Base-by-base conservation (phyloP, 345 rosid species). In the Rhizophora mangle region DNA sequence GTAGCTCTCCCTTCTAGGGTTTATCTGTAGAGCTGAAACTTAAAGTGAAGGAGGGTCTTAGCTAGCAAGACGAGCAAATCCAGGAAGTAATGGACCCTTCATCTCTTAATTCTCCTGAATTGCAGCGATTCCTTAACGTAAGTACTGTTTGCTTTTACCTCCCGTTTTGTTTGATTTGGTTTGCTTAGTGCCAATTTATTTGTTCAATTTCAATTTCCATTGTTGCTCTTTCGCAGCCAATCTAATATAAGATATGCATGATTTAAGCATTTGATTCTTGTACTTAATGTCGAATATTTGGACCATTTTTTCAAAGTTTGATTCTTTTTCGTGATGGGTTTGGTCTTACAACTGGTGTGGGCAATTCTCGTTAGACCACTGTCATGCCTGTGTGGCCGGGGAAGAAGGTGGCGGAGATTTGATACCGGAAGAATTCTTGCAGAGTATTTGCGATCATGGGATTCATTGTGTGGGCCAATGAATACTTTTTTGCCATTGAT, bases 111-210 rank as follows among this genome's bases (percentile, higher is more conserved):
- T 82, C 84, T 19, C 73, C 86, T 36, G 89, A 88, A 79, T 36
- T 91, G 81, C 81, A 88, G 73, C 86, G 77, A 36, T 82, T 89
- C 46, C 82, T 91, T 64, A 77, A 32, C 30, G 97, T 91, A 81
- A 73, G 88, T 20, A 1, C 9, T 49, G 11, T 65, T 34, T 34
- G 32, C 15, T 27, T 27, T 56, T 15, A 6, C 16, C 60, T 24
- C 31, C 30, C 6, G 60, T 56, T 22, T 56, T 56, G 60, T 11
- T 56, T 56, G 60, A 24, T 56, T 56, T 24, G 29, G 60, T 24
- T 10, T 24, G 60, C 13, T 56, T 27, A 0, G 49, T 3, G 49
- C 49, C 49, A 43, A 13, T 24, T 24, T 9, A 18, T 26, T n/a
- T 56, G 31, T 27, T 56, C 29, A 16, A 21, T 56, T 11, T 27